These are phyloP conservation scores for Neurospora sp. DNA, from an alignment of 495 filamentous ascomycete genomes.

Conservation along the genomic window DNA sequence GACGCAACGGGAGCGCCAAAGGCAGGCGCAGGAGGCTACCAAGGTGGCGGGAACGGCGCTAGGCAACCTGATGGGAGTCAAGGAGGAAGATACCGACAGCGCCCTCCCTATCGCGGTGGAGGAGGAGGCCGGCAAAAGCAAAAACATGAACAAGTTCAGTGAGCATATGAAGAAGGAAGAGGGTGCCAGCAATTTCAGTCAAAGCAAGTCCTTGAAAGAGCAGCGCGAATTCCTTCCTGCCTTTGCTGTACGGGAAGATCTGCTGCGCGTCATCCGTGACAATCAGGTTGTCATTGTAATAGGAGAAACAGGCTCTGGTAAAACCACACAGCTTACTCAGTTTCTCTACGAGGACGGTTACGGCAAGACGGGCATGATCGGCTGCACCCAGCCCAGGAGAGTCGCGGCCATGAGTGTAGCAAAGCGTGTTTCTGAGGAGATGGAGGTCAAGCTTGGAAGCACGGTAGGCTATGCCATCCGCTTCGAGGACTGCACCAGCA, in stretches of 20 bases:
- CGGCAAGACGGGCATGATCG: constrained; percentile 75
- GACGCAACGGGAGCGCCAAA: constrained; percentile 87
- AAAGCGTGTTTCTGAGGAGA: constrained; percentile 96
- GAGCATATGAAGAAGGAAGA: constrained; percentile 82
- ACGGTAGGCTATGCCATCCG: constrained; percentile 95
- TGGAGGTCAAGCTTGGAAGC: constrained; percentile 89
- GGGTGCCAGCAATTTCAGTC: constrained; percentile 85
- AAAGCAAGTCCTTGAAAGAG: constrained; percentile 81
- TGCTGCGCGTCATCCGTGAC: constrained; percentile 89
- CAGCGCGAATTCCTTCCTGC: constrained; percentile 92
- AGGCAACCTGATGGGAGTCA: constrained; percentile 89
- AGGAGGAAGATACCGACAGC: constrained; percentile 88
- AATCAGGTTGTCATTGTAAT: constrained; percentile 97
- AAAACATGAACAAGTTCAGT: constrained; percentile 69
- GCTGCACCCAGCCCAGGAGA: constrained; percentile 89
- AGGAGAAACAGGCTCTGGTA: constrained; percentile 92
- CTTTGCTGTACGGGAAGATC: constrained; percentile 92
- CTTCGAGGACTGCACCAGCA: constrained; percentile 96
- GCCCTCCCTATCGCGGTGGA: constrained; percentile 69
- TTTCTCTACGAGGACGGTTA: constrained; percentile 94
- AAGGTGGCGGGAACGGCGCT: constrained; percentile 85
- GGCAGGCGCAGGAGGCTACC: constrained; percentile 91
- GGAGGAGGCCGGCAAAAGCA: constrained; percentile 40
- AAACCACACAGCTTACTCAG: constrained; percentile 93
- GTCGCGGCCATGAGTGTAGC: constrained; percentile 99